A percentile compares a stretch with the other conserved stretches of the same genome.
Conservation (phyloP, 352 stramenopile species). For the Pythium sukuiense region DNA sequence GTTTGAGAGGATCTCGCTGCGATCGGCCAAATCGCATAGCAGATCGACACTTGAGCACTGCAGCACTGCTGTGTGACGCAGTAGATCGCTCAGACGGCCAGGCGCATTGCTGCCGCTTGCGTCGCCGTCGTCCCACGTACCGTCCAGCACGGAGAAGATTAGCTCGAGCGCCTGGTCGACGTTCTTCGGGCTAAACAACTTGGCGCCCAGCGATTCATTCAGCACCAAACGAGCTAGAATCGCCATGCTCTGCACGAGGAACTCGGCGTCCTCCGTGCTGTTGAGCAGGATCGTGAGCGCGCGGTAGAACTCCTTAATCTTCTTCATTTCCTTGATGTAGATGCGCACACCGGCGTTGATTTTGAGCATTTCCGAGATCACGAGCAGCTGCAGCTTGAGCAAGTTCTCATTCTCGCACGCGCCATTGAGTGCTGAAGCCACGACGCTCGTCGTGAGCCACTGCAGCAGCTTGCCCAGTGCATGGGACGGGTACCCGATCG, state of each 20-base stretch:
- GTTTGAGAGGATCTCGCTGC: slow-evolving; percentile 48
- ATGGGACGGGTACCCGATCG: slow-evolving; percentile 76
- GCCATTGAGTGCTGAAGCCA: slow-evolving; percentile 40
- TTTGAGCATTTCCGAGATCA: slow-evolving; percentile 67
- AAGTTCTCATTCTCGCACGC: slow-evolving; percentile 44
- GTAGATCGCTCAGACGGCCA: slow-evolving; percentile 19
- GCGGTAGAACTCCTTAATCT: slow-evolving; percentile 80
- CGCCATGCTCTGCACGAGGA: slow-evolving; percentile 77
- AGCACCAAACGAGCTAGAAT: slow-evolving; percentile 77
- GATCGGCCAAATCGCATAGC: slow-evolving; percentile 60
- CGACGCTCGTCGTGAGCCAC: slow-evolving; percentile 54
- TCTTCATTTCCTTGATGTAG: slow-evolving; percentile 77
- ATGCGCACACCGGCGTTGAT: slow-evolving; percentile 71
- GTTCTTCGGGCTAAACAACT: slow-evolving; percentile 84
- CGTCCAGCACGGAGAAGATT: slow-evolving; percentile 70
- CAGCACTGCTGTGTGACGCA: slow-evolving; percentile 35
- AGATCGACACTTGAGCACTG: slow-evolving; percentile 68
- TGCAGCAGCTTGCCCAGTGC: slow-evolving; percentile 64
- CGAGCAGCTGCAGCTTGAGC: slow-evolving; percentile 70
- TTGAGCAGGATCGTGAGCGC: slow-evolving; percentile 82
- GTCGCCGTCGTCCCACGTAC: slow-evolving; percentile 43
- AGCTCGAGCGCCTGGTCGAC: slow-evolving; percentile 72
- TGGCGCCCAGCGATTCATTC: slow-evolving; percentile 67
- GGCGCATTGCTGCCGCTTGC: slow-evolving; percentile 25
- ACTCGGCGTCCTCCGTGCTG: slow-evolving; percentile 68